These are phyloP conservation scores for Aureobasidium uvarum DNA, from an alignment of 2,329 filamentous ascomycete species.

Conservation along the genomic window DNA sequence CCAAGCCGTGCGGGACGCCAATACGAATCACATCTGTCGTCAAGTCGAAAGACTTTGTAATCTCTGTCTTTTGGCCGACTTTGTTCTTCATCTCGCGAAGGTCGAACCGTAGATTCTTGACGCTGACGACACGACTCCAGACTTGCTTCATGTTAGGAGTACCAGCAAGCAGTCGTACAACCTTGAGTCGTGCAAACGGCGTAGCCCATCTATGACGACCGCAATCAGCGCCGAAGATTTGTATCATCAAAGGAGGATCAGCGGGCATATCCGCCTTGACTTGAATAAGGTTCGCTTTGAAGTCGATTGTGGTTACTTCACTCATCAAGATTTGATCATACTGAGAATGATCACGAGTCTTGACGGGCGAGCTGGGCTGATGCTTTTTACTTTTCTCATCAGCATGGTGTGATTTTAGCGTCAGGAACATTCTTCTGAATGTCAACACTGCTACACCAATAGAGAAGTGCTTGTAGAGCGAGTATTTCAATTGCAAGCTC, in stretches of 20 bases:
- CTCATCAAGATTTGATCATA: constrained; percentile 25
- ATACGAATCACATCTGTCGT: constrained; percentile 81
- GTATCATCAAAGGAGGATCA: constrained; percentile 88
- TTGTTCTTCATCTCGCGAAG: constrained; percentile 74
- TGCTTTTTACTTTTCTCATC: constrained; percentile 22
- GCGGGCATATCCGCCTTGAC: constrained; percentile 84
- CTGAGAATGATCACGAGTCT: neutral
- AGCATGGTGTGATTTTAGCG: neutral
- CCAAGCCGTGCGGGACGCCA: constrained; percentile 85
- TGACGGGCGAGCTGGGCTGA: constrained; percentile 21
- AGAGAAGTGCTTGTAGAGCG: constrained; percentile 88
- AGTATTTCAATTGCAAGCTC: constrained; percentile 81
- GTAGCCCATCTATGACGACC: constrained; percentile 84
- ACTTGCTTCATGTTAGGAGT: constrained; percentile 77
- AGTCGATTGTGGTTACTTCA: constrained; percentile 77
- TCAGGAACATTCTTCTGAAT: constrained; percentile 24
- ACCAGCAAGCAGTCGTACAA: constrained; percentile 83
- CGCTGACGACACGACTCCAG: constrained; percentile 82
- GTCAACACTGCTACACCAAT: constrained; percentile 69
- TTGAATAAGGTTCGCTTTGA: constrained; percentile 78
- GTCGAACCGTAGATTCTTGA: constrained; percentile 78
- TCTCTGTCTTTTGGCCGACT: constrained; percentile 48
- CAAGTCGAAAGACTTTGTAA: constrained; percentile 80
- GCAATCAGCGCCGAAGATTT: constrained; percentile 77
- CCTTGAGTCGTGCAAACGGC: constrained; percentile 73